These are phyloP conservation scores for Pyrenochaeta sp. DNA, from an alignment of 2,329 filamentous ascomycete species.

Conservation along the genomic window DNA sequence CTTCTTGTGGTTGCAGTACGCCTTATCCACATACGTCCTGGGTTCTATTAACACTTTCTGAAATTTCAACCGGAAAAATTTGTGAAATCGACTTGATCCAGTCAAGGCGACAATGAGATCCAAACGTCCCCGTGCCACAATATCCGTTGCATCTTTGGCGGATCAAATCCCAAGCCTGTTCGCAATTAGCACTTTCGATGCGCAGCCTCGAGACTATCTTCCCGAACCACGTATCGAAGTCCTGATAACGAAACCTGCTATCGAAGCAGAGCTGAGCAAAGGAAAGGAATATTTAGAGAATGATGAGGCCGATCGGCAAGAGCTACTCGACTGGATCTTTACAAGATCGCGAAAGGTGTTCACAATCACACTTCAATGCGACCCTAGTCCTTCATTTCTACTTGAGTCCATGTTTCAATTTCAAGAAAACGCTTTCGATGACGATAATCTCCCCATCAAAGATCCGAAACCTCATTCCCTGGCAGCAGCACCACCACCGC, in stretches of 20 bases:
- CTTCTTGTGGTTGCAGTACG: too few relatives aligned
- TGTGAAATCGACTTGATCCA: neutral
- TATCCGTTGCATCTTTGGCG: neutral
- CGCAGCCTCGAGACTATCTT: slow-evolving; percentile 4
- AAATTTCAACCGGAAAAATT: neutral
- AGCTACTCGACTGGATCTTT: slow-evolving; percentile 3
- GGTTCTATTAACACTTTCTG: too few relatives aligned
- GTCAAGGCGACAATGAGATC: neutral
- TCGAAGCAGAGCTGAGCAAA: slow-evolving; percentile 4
- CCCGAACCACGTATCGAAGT: slow-evolving; percentile 5
- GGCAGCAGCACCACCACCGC: neutral
- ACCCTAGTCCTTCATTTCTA: neutral
- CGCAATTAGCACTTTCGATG: slow-evolving; percentile 11
- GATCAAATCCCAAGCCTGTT: neutral
- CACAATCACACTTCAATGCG: slow-evolving; percentile 12
- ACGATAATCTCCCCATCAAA: slow-evolving; percentile 9
- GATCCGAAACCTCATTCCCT: neutral
- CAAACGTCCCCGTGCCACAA: neutral
- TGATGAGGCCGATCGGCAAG: neutral
- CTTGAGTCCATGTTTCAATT: slow-evolving; percentile 4
- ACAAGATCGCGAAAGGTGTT: slow-evolving; percentile 10
- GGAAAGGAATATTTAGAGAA: neutral
- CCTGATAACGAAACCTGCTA: slow-evolving; percentile 2
- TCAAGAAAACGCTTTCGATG: slow-evolving; percentile 4
- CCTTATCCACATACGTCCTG: neutral